Conservation (phyloP, 257 asterid genomes). For the Solanum chaucha region DNA sequence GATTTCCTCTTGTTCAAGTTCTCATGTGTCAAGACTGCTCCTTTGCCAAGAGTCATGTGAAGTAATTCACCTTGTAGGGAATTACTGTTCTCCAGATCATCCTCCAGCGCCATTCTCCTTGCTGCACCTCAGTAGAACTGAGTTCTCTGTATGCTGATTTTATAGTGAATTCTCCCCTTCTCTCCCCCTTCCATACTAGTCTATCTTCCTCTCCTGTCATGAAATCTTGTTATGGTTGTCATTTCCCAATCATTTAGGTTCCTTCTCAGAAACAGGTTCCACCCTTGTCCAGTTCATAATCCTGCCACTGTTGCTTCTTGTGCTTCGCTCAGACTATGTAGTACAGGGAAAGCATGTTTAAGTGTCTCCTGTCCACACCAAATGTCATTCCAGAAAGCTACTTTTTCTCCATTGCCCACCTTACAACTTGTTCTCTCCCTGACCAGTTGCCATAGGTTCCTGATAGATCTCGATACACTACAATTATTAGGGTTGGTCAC, state of each 20-base stretch:
- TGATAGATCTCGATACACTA: not conserved
- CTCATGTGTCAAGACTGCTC: not conserved
- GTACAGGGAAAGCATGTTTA: not conserved
- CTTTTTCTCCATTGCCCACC: not conserved
- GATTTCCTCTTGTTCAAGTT: not conserved
- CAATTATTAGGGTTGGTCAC: not conserved
- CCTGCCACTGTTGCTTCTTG: not conserved
- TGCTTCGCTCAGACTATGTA: not conserved
- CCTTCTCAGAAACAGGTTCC: not conserved
- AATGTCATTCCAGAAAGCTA: not conserved
- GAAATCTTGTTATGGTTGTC: not conserved
- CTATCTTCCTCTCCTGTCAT: not conserved
- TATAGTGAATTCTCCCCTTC: not conserved
- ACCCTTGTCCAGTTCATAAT: not conserved
- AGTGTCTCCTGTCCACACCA: not conserved
- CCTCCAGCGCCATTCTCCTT: not conserved
- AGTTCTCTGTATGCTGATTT: not conserved
- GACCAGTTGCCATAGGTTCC: not conserved
- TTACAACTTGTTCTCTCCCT: not conserved
- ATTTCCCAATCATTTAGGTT: not conserved
- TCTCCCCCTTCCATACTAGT: not conserved
- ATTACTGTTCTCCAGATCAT: not conserved
- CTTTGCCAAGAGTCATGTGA: not conserved
- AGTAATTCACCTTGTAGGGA: not conserved
- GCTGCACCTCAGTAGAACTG: not conserved